These are phyloP conservation scores for Stygiomarasmius scandens DNA, from an alignment of 1,284 basidiomycete species.

Conservation along the genomic window DNA sequence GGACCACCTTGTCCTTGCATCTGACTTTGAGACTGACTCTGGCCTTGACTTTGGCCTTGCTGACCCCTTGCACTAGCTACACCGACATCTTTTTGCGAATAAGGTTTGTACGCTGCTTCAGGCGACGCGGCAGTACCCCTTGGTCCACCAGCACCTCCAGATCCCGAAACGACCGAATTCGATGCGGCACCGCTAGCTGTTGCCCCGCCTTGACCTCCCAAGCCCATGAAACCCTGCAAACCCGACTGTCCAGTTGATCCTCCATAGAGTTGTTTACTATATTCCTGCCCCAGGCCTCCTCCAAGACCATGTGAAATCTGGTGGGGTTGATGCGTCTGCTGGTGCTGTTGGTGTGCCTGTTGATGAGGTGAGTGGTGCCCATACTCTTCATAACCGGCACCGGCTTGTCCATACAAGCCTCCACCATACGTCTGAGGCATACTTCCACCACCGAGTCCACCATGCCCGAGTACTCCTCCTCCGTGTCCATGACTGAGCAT, in stretches of 20 bases:
- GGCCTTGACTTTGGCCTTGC: conserved; percentile 37
- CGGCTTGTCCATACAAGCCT: conserved; percentile 62
- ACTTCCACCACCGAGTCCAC: conserved; percentile 14
- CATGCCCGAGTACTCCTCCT: conserved; percentile 25
- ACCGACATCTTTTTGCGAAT: conserved; percentile 65
- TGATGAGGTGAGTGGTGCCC: conserved; percentile 58
- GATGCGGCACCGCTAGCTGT: conserved; percentile 41
- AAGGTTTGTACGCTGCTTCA: conserved; percentile 74
- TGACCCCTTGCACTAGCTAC: conserved; percentile 43
- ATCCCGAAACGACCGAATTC: conserved; percentile 25
- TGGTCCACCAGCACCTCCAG: conserved; percentile 34
- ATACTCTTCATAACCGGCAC: conserved; percentile 68
- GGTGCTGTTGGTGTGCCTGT: conserved; percentile 48
- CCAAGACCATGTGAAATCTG: conserved; percentile 47
- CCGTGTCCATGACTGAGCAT: conserved; percentile 54
- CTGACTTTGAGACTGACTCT: conserved; percentile 33
- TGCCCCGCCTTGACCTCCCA: conserved; percentile 52
- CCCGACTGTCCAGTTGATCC: conserved; percentile 46
- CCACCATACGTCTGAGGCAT: conserved; percentile 30
- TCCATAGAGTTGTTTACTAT: conserved; percentile 68
- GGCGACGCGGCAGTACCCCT: conserved; percentile 55
- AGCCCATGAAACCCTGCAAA: conserved; percentile 72
- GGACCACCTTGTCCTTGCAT: conserved; percentile 43
- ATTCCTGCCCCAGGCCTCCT: conserved; percentile 48
- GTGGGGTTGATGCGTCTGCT: conserved; percentile 36